Conservation (phyloP, 2,329 filamentous ascomycete genomes). For the Ophiostoma himal-ulmi region DNA sequence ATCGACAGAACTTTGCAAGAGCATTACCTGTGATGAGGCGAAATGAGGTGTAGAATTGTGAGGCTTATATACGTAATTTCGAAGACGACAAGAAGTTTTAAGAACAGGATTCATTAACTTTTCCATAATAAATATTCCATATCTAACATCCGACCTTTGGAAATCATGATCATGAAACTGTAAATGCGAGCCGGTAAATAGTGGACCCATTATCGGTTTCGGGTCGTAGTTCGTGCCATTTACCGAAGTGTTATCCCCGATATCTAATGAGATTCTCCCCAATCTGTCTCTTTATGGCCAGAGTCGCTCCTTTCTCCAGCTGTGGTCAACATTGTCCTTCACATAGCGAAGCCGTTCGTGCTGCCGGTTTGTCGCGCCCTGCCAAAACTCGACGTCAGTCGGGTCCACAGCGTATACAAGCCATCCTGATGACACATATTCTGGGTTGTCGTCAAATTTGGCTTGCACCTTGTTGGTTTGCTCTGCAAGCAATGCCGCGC, state of each 20-base stretch:
- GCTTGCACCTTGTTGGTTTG: background rate
- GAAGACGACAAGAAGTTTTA: too few species aligned
- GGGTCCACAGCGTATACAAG: constrained; percentile 23
- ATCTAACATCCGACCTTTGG: background rate
- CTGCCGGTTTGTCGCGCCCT: constrained; percentile 22
- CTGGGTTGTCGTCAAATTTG: background rate
- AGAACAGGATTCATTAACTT: too few species aligned
- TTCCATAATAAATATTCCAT: background rate
- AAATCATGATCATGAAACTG: background rate
- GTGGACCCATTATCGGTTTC: background rate
- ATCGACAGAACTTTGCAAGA: too few species aligned
- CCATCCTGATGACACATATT: constrained; percentile 21
- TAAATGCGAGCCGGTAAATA: background rate
- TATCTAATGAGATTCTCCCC: background rate
- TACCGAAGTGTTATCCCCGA: background rate
- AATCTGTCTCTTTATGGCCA: background rate
- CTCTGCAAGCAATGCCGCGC: background rate
- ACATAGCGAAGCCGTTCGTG: constrained; percentile 23
- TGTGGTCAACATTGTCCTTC: background rate
- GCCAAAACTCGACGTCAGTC: constrained; percentile 25
- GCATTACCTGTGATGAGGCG: too few species aligned
- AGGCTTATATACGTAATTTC: too few species aligned
- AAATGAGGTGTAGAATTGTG: too few species aligned
- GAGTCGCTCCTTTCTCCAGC: background rate
- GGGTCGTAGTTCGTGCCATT: background rate